Base-by-base conservation (phyloP, 495 filamentous ascomycete genomes). In the Penicillium angulare region DNA sequence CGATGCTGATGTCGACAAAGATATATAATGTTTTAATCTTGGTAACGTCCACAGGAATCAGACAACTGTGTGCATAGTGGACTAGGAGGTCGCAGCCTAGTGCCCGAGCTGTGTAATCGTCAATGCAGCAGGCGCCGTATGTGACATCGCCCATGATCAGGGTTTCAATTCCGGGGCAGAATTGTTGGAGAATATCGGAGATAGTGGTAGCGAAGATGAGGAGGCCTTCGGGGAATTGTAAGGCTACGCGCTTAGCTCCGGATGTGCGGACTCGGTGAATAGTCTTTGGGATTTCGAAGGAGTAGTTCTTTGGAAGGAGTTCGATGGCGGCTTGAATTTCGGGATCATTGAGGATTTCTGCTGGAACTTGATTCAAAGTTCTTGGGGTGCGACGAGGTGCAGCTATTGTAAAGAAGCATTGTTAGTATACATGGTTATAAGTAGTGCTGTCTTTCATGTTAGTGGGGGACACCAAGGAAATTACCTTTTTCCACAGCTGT, bases 71-170 rank as follows among this genome's bases (percentile, higher is more conserved):
- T 0, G 93, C 93, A 63, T 99, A 99, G 69, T 99, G 93, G 1
- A 99, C 90, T 5, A 99, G 78, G 3, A 99, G 73, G 64, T 99
- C 93, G 60, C 93, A 99, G 1, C 89, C 95, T 21, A 99, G 79
- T 0, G 93, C 93, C 16, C 93, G 82, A 0, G 93, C 93, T 0
- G 93, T 97, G 71, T 92, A 99, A 72, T 99, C 93, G 64, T 99
- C 93, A 53, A 99, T 97, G 63, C 93, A 99, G 75, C 93, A 99
- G 2, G 93, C 93, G 39, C 93, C 93, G 71, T 99, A 99, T 0
- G 93, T 99, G 21, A 99, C 93, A 58, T 99, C 93, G 43, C 95
- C 93, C 93, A 99, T 97, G 66, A 99, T 97, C 13, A 97, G 74
- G 0, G 95, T 97, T 60, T 92, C 86, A 33, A 84, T 85, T 3